These are phyloP conservation scores for Penicillium steckii DNA, from an alignment of 495 filamentous ascomycete species.

Conservation along the genomic window DNA sequence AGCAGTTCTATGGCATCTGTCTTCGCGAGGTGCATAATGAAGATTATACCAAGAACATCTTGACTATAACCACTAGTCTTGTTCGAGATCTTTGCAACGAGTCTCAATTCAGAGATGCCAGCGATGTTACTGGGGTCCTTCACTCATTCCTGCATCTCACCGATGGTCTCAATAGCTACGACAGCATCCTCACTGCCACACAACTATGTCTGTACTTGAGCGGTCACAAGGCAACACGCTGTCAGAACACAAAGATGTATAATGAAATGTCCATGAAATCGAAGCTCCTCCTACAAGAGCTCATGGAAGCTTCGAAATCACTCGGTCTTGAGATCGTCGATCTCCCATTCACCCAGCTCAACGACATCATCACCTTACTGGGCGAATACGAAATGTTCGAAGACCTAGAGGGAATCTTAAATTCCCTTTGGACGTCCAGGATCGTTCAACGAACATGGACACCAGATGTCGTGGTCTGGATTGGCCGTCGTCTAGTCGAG, in stretches of 20 bases:
- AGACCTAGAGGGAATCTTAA: conserved; percentile 58
- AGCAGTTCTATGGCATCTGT: conserved; percentile 51
- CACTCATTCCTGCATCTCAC: conserved; percentile 58
- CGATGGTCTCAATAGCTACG: conserved; percentile 45
- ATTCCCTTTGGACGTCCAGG: conserved; percentile 59
- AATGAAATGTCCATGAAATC: conserved; percentile 54
- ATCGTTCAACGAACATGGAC: conserved; percentile 60
- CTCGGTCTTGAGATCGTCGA: conserved; percentile 52
- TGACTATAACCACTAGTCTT: conserved; percentile 37
- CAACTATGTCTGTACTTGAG: conserved; percentile 55
- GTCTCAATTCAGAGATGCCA: conserved; percentile 48
- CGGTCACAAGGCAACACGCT: conserved; percentile 43
- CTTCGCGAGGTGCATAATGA: conserved; percentile 45
- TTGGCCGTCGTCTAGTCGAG: conserved; percentile 58
- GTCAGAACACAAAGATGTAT: conserved; percentile 38
- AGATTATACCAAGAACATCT: conserved; percentile 38
- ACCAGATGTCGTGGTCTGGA: conserved; percentile 49
- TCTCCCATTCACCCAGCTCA: conserved; percentile 50
- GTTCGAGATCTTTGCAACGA: conserved; percentile 43
- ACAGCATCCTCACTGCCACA: conserved; percentile 52
- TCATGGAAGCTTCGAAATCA: conserved; percentile 48
- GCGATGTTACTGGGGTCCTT: conserved; percentile 51
- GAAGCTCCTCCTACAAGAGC: conserved; percentile 49
- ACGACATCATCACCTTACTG: conserved; percentile 53
- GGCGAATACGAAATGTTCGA: conserved; percentile 59